Base-by-base conservation (phyloP, 2,329 filamentous ascomycete species). In the Penicillium decumbens region DNA sequence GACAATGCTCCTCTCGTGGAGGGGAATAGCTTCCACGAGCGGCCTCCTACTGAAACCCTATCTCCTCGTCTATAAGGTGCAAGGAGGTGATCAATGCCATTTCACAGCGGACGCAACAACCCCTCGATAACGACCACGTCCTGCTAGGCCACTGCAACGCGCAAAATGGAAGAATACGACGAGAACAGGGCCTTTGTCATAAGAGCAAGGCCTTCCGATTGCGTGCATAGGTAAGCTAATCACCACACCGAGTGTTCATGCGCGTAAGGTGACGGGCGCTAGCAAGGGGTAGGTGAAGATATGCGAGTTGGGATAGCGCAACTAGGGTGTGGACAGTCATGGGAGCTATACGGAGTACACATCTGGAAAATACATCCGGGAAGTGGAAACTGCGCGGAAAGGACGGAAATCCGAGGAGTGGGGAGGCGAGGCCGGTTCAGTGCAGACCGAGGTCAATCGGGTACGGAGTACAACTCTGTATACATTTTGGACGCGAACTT, bases 251-350 rank as follows among this genome's bases (percentile, higher is more conserved):
- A 32, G 43, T 37, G 51, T 46, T 3, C 41, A 50, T 28, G 54
- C 54, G 30, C 57, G 54, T 37, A 13, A 33, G 45, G 35, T 47
- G 18, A 37, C 47, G 6, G 32, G 37, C 1, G 27, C 38, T 2
- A 20, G 28, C 35, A 29, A 32, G n/a, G 44, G 37, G 8, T 41
- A 24, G 49, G 47, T 45, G 1, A 20, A 53, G 52, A 25, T 66
- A 66, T 55, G 68, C 67, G 51, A 70, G 66, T 54, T 70, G 68
- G 66, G 64, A 67, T 42, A 65, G 65, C 3, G 66, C 65, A 13
- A 70, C 66, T 6, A 64, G 67, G 30, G 51, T 58, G 10, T 38
- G 15, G 15, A 18, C 15, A 45, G 23, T 18, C 45, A 5, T 57
- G 53, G 55, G 49, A 47, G 15, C 15, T 23, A 23, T 23, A 23